phyloP scores from a whole-genome alignment of 352 stramenopile genomes.

The Detonula confervacea region DNA sequence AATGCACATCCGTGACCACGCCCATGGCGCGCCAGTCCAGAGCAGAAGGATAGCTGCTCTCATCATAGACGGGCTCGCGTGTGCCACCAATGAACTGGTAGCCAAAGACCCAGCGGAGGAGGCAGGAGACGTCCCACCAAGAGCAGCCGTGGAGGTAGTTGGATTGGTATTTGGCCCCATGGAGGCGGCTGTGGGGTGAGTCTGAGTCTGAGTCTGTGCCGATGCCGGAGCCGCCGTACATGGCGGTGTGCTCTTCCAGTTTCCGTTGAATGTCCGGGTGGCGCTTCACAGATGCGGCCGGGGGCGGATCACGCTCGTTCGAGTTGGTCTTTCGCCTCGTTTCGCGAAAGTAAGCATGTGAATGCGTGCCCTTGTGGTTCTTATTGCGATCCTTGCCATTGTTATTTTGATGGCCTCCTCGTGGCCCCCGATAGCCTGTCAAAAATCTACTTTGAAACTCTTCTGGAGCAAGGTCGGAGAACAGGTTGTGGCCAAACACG shows the following conservation, averaged over 20 bases:
- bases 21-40: constrained; percentile 86
- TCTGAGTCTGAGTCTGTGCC: too few species aligned
- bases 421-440: constrained; percentile 72
- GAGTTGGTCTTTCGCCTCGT: too few species aligned
- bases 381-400: constrained; percentile 8
- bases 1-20: constrained; percentile 91
- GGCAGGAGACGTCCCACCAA: constrained; percentile 74
- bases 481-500: constrained; percentile 79
- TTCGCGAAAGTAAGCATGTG: constrained; percentile 9
- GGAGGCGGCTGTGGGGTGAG: constrained; percentile 8
- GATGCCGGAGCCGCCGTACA: constrained; percentile 3
- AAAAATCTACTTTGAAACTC: constrained; percentile 78
- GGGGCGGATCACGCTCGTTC: constrained; percentile 6
- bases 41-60: constrained; percentile 62
- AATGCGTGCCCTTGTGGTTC: not conserved
- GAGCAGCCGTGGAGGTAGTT: constrained; percentile 34
- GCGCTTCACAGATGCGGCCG: constrained; percentile 16
- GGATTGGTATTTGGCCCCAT: constrained; percentile 25
- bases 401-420: constrained; percentile 11
- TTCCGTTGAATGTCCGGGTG: constrained; percentile 38
- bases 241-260: constrained; percentile 27
- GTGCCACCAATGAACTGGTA: constrained; percentile 60
- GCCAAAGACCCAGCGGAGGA: constrained; percentile 58
- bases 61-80: constrained; percentile 74
- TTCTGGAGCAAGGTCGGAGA: constrained; percentile 71